Base-by-base conservation (phyloP, 257 asterid genomes). In the Penstemon eatonii region DNA sequence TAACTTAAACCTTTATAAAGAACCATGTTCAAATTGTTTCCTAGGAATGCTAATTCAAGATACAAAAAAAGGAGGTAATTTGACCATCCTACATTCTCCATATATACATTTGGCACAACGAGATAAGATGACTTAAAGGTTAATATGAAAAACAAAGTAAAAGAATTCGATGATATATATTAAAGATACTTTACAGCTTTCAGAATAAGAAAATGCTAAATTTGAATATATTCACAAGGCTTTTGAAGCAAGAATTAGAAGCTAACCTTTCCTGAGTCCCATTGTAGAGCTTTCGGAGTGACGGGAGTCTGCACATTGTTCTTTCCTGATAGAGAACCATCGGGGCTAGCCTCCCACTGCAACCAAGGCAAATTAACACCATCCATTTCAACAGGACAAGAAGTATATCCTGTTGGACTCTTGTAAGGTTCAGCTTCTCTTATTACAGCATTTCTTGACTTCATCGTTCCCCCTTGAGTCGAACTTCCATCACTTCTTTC, bases 401-500 rank as follows among this genome's bases (percentile, higher is more conserved):
- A 45, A 69, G 76, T 69, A 58, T 82, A 54, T 76, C 73, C 86
- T 15, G 74, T 72, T 41, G 86, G 86, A 53, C 81, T 83, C 75
- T 79, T 83, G 59, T 71, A 72, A 70, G 36, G 66, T 68, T 75
- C 83, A 7, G 81, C 69, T 63, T 81, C 83, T 75, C 72, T 68
- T 40, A 61, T 9, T 4, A 61, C 9, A 47, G 71, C 60, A 56
- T 76, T 77, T 70, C 70, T 78, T 65, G 74, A 68, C 80, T 76
- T 88, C 51, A 45, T 67, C 13, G 64, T 69, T 49, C 86, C 87
- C 62, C 97, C 95, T 38, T 87, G 62, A 59, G 84, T 84, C 37
- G 97, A 87, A 78, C 95, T 84, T 41, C 73, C 87, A 63, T 94
- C 99, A 68, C 97, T 91, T 79, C 87, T 84, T 75, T 89, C 99